A percentile compares a stretch with the other conserved stretches of the same genome.
Conservation (phyloP, 768 basidiomycete genomes). For the Multifurca ochricompacta region DNA sequence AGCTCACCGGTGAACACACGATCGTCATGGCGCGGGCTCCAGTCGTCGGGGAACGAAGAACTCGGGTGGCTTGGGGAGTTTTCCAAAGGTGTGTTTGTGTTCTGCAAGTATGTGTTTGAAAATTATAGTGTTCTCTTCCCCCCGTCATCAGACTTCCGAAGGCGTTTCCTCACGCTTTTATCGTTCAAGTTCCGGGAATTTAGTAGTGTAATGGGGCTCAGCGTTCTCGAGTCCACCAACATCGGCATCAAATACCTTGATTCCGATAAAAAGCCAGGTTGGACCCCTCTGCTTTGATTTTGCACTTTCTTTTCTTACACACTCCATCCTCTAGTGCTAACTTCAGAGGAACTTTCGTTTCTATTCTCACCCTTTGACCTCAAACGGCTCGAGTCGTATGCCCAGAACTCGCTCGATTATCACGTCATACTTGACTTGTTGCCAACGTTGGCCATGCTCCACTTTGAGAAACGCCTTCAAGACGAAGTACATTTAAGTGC, state of each 20-base stretch:
- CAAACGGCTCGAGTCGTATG: constrained; percentile 91
- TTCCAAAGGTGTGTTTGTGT: constrained; percentile 52
- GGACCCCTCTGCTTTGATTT: constrained; percentile 7
- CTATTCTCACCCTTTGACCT: constrained; percentile 87
- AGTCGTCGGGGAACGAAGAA: constrained; percentile 52
- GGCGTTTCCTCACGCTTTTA: constrained; percentile 79
- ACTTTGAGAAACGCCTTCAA: constrained; percentile 70
- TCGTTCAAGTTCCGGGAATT: constrained; percentile 97
- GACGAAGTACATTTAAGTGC: constrained; percentile 66
- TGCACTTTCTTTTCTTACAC: constrained; percentile 22
- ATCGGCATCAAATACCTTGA: constrained; percentile 44
- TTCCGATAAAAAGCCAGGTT: constrained; percentile 33
- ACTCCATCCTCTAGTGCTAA: constrained; percentile 38
- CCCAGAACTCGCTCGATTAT: constrained; percentile 93
- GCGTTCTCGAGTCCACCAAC: constrained; percentile 81
- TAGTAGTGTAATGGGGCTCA: constrained; percentile 77
- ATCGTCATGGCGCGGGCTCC: constrained; percentile 91
- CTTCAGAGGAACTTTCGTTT: constrained; percentile 46
- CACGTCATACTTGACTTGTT: constrained; percentile 92
- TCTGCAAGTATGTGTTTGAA: background rate
- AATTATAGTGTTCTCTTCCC: background rate
- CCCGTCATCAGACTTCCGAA: constrained; percentile 67
- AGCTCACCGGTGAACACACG: constrained; percentile 93
- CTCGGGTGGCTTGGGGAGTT: constrained; percentile 86
- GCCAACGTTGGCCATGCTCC: constrained; percentile 71